Evolutionary conservation across 345 rosid genomes (phyloP).

Genomic region (Lagerstroemia speciosa): DNA sequence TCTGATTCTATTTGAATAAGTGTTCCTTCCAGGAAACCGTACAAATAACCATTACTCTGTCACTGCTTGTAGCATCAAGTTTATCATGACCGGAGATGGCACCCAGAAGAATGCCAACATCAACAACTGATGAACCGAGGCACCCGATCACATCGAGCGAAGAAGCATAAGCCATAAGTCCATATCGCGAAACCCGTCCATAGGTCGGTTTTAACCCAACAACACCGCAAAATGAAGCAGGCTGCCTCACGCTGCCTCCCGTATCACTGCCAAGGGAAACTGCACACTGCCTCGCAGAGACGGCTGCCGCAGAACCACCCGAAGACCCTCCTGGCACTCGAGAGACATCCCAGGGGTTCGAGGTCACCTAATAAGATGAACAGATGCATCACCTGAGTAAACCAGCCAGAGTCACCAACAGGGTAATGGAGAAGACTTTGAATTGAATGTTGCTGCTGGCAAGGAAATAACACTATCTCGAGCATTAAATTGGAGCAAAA

Average conservation of each 20-base stretch:
- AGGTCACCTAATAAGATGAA: constrained; percentile 57
- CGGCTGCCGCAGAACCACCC: constrained; percentile 95
- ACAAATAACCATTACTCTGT: constrained; percentile 34
- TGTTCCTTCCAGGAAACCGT: background rate
- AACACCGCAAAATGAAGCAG: constrained; percentile 91
- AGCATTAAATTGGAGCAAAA: background rate
- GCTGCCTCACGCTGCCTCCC: constrained; percentile 98
- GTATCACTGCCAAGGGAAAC: constrained; percentile 96
- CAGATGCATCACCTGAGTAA: constrained; percentile 35
- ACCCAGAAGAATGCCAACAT: constrained; percentile 75
- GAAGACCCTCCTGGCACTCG: constrained; percentile 97
- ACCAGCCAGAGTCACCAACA: constrained; percentile 27
- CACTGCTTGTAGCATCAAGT: constrained; percentile 77
- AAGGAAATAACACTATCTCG: background rate
- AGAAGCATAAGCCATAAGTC: constrained; percentile 93
- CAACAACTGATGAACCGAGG: constrained; percentile 77
- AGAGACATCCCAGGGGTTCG: constrained; percentile 86
- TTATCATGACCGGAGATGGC: constrained; percentile 76
- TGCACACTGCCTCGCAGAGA: constrained; percentile 80
- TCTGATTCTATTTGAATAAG: too few species aligned
- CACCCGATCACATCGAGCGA: constrained; percentile 91
- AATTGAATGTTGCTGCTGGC: background rate
- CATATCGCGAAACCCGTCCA: constrained; percentile 91
- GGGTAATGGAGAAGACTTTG: background rate
- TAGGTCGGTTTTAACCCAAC: constrained; percentile 92